These are phyloP conservation scores for Epithemia pelagica DNA, from an alignment of 108 stramenopile genomes.

Conservation along the genomic window DNA sequence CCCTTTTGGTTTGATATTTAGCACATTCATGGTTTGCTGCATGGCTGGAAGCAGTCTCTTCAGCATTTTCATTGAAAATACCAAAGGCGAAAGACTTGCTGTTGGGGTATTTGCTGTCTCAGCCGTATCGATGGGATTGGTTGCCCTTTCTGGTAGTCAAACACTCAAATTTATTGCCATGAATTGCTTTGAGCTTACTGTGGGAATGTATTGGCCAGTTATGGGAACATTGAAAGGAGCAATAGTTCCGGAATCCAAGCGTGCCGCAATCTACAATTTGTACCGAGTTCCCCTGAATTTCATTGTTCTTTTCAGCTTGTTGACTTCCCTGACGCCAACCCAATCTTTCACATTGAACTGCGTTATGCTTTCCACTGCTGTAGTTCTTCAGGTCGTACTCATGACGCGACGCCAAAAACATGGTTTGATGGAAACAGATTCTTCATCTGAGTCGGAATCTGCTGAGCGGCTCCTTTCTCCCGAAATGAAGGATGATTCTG, in stretches of 20 bases:
- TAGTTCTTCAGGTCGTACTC: conserved; percentile 47
- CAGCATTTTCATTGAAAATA: conserved; percentile 57
- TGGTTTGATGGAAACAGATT: conserved; percentile 3
- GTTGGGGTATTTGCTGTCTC: conserved; percentile 62
- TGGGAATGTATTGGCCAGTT: conserved; percentile 93
- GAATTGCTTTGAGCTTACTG: conserved; percentile 91
- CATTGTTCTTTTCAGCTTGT: conserved; percentile 86
- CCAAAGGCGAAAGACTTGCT: conserved; percentile 58
- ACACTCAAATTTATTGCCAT: conserved; percentile 76
- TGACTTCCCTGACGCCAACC: conserved; percentile 68
- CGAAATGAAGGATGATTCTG: background rate
- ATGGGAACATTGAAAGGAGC: conserved; percentile 92
- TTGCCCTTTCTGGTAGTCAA: conserved; percentile 46
- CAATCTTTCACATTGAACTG: conserved; percentile 56
- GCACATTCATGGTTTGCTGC: conserved; percentile 93
- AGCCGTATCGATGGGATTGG: conserved; percentile 46
- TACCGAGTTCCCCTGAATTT: conserved; percentile 91
- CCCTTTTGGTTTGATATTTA: conserved; percentile 92
- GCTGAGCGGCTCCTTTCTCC: background rate
- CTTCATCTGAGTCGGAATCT: background rate
- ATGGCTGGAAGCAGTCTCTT: conserved; percentile 88
- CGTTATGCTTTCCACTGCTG: conserved; percentile 58
- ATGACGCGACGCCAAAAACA: conserved; percentile 27
- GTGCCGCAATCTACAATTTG: conserved; percentile 94
- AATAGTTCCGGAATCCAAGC: conserved; percentile 90